Percentiles rank a stretch among this genome's conserved stretches.
These are phyloP conservation scores for Oryza meyeriana DNA, from an alignment of 176 grass and related monocot genomes.

Conservation along the genomic window DNA sequence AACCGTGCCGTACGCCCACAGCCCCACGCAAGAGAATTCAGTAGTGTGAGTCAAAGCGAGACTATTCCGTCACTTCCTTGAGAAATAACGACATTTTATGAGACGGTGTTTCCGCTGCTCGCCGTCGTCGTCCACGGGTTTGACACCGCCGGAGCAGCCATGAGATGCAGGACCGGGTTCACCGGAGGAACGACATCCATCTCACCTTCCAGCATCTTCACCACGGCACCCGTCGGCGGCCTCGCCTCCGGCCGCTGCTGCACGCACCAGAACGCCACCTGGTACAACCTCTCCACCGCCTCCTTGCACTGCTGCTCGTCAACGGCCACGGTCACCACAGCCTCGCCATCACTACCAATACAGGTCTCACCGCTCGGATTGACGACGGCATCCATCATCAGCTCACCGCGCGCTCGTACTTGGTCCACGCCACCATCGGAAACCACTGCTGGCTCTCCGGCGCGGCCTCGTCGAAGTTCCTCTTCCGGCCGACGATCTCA, in stretches of 20 bases:
- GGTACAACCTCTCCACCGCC: constrained; percentile 7
- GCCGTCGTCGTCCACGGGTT: background rate
- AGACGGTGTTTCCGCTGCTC: background rate
- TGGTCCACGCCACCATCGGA: background rate
- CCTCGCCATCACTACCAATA: background rate
- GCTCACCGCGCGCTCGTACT: background rate
- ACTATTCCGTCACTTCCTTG: background rate
- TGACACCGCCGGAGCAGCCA: background rate
- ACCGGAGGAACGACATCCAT: constrained; percentile 6
- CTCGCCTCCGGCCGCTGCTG: constrained; percentile 29
- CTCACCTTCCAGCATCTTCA: constrained; percentile 34
- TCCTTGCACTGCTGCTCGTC: background rate
- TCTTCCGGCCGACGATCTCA: constrained; percentile 21
- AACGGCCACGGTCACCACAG: background rate
- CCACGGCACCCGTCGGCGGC: constrained; percentile 38
- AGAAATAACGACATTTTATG: background rate
- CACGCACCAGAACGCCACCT: constrained; percentile 47
- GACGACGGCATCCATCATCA: background rate
- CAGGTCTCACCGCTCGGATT: background rate
- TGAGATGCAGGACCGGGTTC: constrained; percentile 12
- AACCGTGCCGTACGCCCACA: too few species aligned
- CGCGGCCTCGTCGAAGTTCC: constrained; percentile 15
- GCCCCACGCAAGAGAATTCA: too few species aligned
- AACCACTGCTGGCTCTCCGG: too few species aligned
- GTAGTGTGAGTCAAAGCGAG: background rate